Base-by-base conservation (phyloP, 352 stramenopile genomes). In the Phytophthora fragariae region DNA sequence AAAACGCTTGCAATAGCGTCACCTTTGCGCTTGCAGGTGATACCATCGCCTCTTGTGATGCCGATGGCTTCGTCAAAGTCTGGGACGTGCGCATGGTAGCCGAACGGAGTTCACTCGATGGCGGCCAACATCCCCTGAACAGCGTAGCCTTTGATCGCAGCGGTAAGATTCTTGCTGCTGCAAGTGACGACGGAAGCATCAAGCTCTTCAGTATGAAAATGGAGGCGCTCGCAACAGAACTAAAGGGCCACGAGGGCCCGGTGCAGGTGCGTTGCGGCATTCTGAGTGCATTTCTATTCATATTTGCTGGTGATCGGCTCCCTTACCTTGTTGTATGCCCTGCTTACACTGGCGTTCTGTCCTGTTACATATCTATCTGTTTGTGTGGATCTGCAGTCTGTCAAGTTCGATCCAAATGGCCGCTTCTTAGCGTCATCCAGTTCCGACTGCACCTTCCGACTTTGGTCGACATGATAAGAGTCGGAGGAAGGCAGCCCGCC, bases 1-100 rank as follows among this genome's bases (percentile, higher is more conserved):
- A 96, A 57, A 99, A 99, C 66, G 92, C 95, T 24, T 94, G 88
- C 72, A 98, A 98, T 81, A 90, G 87, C 62, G 91, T 98, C 19
- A 77, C 81, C 58, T 93, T 98, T 60, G 90, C 86, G 15, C 80
- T 97, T 44, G 79, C 84, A 41, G 94, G 96, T 31, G 95, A 99
- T 72, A 82, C 83, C 21, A 95, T 99, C 41, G 94, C 84, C 15
- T 98, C 92, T 12, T 98, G 92, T 68, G 95, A 99, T 70, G 94
- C 96, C 10, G 96, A 98, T 73, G 95, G 96, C 10, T 92, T 98
- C 64, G 90, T 98, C 66, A 98, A 98, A 72, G 79, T 98, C 35
- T 99, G 96, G 96, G 96, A 98, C 72, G 92, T 98, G 53, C 92
- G 95, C 53, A 98, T 98, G 92, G 94, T 99, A 33, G 89, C 93